Evolutionary conservation across 2,329 filamentous ascomycete species (phyloP).

Genomic region (Verticillium longisporum): DNA sequence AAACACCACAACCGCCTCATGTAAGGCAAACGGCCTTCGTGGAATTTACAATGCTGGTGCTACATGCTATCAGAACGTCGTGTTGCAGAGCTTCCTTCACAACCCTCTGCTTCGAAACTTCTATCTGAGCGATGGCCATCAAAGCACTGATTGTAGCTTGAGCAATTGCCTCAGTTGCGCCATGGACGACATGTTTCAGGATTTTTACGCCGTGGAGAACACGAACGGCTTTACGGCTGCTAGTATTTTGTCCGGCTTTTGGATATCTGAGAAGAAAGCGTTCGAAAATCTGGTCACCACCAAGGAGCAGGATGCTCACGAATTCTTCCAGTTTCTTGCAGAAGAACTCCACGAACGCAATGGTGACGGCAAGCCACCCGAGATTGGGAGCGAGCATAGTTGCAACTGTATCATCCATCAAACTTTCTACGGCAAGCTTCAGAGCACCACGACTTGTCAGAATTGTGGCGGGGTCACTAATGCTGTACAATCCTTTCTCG

Average conservation of each 20-base stretch:
- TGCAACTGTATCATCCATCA: slow-evolving; percentile 93
- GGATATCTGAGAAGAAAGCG: slow-evolving; percentile 72
- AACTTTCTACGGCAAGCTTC: slow-evolving; percentile 87
- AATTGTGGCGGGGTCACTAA: slow-evolving; percentile 78
- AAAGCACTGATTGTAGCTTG: slow-evolving; percentile 62
- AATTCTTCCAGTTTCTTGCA: slow-evolving; percentile 93
- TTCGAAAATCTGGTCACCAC: slow-evolving; percentile 78
- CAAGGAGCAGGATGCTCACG: slow-evolving; percentile 93
- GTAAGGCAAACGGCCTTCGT: slow-evolving; percentile 78
- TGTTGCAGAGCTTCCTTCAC: slow-evolving; percentile 87
- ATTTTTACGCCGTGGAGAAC: slow-evolving; percentile 65
- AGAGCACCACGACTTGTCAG: slow-evolving; percentile 85
- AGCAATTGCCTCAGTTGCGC: slow-evolving; percentile 61
- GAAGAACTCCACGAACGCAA: slow-evolving; percentile 86
- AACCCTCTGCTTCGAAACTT: slow-evolving; percentile 88
- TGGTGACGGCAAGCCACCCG: slow-evolving; percentile 59
- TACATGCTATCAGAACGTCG: slow-evolving; percentile 96
- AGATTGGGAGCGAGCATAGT: slow-evolving; percentile 50
- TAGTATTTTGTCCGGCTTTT: slow-evolving; percentile 81
- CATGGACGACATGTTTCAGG: slow-evolving; percentile 68
- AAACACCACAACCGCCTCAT: slow-evolving; percentile 75
- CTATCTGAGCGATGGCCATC: slow-evolving; percentile 87
- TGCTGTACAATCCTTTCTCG: slow-evolving; percentile 82
- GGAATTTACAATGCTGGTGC: slow-evolving; percentile 98
- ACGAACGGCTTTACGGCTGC: slow-evolving; percentile 87